Conservation (phyloP, 257 asterid genomes). For the Agastache rugosa region DNA sequence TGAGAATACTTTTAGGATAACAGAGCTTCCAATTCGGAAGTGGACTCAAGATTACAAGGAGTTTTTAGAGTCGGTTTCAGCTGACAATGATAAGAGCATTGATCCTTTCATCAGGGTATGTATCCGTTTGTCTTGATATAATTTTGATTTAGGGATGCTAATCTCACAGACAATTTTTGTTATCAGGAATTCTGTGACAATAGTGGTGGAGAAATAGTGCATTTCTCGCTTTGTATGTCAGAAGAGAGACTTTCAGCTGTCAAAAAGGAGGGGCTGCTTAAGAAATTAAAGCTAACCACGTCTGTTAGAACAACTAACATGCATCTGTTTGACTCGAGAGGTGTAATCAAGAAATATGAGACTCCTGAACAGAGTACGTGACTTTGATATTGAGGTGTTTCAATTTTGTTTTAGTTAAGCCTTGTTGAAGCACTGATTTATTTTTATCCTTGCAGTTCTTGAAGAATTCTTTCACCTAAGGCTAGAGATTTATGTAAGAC, state of each 20-base stretch:
- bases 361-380: slow-evolving; percentile 91
- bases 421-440: slow-evolving; percentile 8
- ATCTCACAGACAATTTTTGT: slow-evolving; percentile 9
- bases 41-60: slow-evolving; percentile 98
- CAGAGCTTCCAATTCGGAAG: slow-evolving; percentile 85
- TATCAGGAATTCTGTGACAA: slow-evolving; percentile 70
- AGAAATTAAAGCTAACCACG: slow-evolving; percentile 82
- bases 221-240: slow-evolving; percentile 61
- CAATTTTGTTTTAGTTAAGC: neutral
- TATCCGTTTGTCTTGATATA: neutral
- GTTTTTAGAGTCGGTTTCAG: slow-evolving; percentile 76
- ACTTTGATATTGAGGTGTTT: neutral
- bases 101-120: slow-evolving; percentile 87
- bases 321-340: slow-evolving; percentile 89
- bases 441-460: slow-evolving; percentile 65
- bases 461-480: slow-evolving; percentile 84
- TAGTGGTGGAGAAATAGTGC: slow-evolving; percentile 69
- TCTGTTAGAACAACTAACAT: slow-evolving; percentile 83
- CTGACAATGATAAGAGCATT: slow-evolving; percentile 69
- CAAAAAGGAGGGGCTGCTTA: slow-evolving; percentile 74
- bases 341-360: slow-evolving; percentile 88
- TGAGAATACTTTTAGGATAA: slow-evolving; percentile 68
- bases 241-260: slow-evolving; percentile 64
- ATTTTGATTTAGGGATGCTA: neutral
- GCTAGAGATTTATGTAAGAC: slow-evolving; percentile 78